Percentiles rank a stretch among this genome's conserved stretches.
Evolutionary conservation across 129 eudicot genomes (phyloP).

Genomic region (Flaveria robusta): DNA sequence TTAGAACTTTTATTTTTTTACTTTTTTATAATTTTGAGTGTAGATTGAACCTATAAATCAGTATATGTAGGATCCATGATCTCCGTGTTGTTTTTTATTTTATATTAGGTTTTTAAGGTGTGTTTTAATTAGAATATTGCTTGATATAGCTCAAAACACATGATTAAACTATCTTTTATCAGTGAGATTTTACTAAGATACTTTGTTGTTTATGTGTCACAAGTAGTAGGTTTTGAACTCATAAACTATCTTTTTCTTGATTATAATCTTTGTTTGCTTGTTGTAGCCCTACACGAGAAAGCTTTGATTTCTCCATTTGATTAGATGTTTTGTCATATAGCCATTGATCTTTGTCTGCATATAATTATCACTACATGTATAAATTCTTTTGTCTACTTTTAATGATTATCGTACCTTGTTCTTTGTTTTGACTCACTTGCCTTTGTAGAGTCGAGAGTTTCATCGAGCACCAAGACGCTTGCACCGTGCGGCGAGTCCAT

Average conservation of each 20-base stretch:
- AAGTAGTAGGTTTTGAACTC: neutral
- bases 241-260: neutral
- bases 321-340: slow-evolving; percentile 33
- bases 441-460: slow-evolving; percentile 81
- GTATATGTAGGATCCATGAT: neutral
- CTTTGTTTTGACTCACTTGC: slow-evolving; percentile 12
- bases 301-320: slow-evolving; percentile 38
- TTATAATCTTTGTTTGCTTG: slow-evolving; percentile 32
- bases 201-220: too few relatives aligned
- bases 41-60: too few relatives aligned
- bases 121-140: slow-evolving; percentile 11
- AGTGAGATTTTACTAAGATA: too few relatives aligned
- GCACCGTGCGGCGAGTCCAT: slow-evolving; percentile 63
- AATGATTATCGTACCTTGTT: slow-evolving; percentile 9
- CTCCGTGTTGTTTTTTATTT: neutral
- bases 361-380: slow-evolving; percentile 20
- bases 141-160: slow-evolving; percentile 13
- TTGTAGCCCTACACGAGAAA: slow-evolving; percentile 44
- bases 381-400: slow-evolving; percentile 22
- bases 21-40: too few relatives aligned
- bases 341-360: slow-evolving; percentile 33
- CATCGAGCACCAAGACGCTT: slow-evolving; percentile 90
- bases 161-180: slow-evolving; percentile 3
- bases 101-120: slow-evolving; percentile 3
- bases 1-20: too few relatives aligned